A percentile compares a stretch with the other conserved stretches of the same genome.
phyloP scores from a whole-genome alignment of 2,329 filamentous ascomycete genomes.

The Ascocoryne sarcoides region DNA sequence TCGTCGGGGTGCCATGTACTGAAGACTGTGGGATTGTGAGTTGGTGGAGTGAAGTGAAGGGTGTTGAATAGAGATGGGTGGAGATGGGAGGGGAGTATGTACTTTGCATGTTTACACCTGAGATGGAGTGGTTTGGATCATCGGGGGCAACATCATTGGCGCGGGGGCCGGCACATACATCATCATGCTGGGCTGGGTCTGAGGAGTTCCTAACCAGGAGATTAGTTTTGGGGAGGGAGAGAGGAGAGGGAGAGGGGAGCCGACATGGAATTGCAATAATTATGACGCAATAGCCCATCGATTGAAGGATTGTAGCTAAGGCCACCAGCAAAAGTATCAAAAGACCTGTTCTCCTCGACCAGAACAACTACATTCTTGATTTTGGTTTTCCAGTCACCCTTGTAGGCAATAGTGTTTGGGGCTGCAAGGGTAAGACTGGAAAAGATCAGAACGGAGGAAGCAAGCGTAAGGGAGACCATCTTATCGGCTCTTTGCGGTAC shows the following conservation, averaged over 20 bases:
- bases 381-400: constrained; percentile 26
- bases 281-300: constrained; percentile 29
- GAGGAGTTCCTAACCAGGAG: constrained; percentile 22
- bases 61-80: neutral
- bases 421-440: constrained; percentile 16
- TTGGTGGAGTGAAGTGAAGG: too few relatives aligned
- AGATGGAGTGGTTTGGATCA: constrained; percentile 36
- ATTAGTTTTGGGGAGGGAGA: too few relatives aligned
- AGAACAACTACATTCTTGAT: constrained; percentile 42
- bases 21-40: too few relatives aligned
- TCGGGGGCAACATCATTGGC: constrained; percentile 33
- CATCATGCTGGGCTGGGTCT: constrained; percentile 19
- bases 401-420: constrained; percentile 9
- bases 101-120: constrained; percentile 34
- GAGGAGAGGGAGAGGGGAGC: too few relatives aligned
- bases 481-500: neutral
- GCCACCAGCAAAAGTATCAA: constrained; percentile 34
- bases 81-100: constrained; percentile 1
- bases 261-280: constrained; percentile 35
- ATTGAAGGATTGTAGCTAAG: constrained; percentile 31
- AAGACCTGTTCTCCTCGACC: constrained; percentile 34
- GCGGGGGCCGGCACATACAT: constrained; percentile 31
- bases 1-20: constrained; percentile 31
- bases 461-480: neutral
- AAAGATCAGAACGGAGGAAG: constrained; percentile 5